Evolutionary conservation across 768 basidiomycete genomes (phyloP), one percentile per base, ranked within the genome.

Genomic region (Russula foetens): DNA sequence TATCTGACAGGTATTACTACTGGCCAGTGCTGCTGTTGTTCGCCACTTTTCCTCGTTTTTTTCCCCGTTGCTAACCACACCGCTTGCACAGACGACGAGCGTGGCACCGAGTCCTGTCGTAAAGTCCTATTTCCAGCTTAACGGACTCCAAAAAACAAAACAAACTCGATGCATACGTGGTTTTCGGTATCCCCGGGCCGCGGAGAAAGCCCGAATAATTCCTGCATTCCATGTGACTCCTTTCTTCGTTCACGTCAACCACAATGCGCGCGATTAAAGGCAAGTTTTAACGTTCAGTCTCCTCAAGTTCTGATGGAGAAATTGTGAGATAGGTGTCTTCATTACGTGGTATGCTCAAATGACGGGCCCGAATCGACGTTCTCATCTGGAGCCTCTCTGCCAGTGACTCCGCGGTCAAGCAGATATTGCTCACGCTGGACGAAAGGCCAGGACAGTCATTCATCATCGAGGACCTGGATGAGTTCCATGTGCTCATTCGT

Each of bases 391-490:
- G 6, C 4, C n/a, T 26, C 0, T 19, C 17, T 41, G 3, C 26
- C 67, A 92, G 92, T 69, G 92, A 94, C 71, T 84, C 90, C 1
- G 91, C 90, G 1, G 92, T 94, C 61, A 94, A 93, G 72, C 90
- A 92, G 70, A 91, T 93, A 57, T 77, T 93, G 38, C 76, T 92
- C 53, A 75, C 83, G 35, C 83, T 93, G 85, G 89, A 93, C 69
- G 88, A 92, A 68, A 85, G 81, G 68, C 61, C 61, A 21, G 50
- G 50, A 21, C 77, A 82, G 9, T 81, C 78, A 56, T 94, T 94
- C 71, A 85, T 94, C 63, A 89, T 94, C 62, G 88, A 92, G 67
- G 92, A 94, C 67, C 71, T 94, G 26, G 92, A 93, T 69, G 89
- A 92, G 66, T 81, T 83, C 63, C 90, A 92, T 72, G 68, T 94